A percentile compares a stretch with the other conserved stretches of the same genome.
phyloP scores from a whole-genome alignment of 208 protist genomes.

The Wallacemonas collosoma region DNA sequence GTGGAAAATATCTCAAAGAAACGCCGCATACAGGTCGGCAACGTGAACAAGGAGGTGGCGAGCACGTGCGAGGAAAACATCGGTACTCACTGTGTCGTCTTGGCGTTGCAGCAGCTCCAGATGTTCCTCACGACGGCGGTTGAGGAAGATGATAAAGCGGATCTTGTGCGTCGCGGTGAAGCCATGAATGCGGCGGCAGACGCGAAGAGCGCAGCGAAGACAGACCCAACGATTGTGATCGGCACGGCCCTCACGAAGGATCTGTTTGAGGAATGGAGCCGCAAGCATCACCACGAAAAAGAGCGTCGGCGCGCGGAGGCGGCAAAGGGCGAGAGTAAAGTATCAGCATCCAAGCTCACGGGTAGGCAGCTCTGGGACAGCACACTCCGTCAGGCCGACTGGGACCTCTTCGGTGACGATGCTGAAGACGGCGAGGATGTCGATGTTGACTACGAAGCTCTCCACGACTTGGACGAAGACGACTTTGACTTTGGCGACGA shows the following conservation, averaged over 20 bases:
- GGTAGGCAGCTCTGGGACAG: slow-evolving; percentile 87
- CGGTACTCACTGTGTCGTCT: slow-evolving; percentile 71
- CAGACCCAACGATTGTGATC: slow-evolving; percentile 78
- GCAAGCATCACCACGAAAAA: slow-evolving; percentile 63
- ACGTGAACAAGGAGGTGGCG: slow-evolving; percentile 61
- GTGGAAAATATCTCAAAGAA: slow-evolving; percentile 75
- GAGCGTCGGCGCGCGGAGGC: slow-evolving; percentile 34
- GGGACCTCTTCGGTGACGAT: slow-evolving; percentile 72
- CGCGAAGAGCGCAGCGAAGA: slow-evolving; percentile 21
- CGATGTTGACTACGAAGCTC: slow-evolving; percentile 67
- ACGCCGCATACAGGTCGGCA: slow-evolving; percentile 58
- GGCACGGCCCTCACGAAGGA: slow-evolving; percentile 83
- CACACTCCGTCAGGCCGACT: slow-evolving; percentile 72
- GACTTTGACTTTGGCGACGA: slow-evolving; percentile 76
- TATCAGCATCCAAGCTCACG: slow-evolving; percentile 71
- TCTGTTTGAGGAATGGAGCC: slow-evolving; percentile 83
- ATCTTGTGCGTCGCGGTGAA: slow-evolving; percentile 69
- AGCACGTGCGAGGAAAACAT: slow-evolving; percentile 71
- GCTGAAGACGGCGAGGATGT: slow-evolving; percentile 56
- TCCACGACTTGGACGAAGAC: slow-evolving; percentile 48
- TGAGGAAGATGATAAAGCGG: slow-evolving; percentile 71
- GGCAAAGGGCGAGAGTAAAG: slow-evolving; percentile 37
- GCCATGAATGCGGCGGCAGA: slow-evolving; percentile 48
- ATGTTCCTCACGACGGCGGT: slow-evolving; percentile 62
- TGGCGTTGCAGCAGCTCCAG: slow-evolving; percentile 76